phyloP scores from a whole-genome alignment of 257 asterid genomes.

The Solanum sitiens region DNA sequence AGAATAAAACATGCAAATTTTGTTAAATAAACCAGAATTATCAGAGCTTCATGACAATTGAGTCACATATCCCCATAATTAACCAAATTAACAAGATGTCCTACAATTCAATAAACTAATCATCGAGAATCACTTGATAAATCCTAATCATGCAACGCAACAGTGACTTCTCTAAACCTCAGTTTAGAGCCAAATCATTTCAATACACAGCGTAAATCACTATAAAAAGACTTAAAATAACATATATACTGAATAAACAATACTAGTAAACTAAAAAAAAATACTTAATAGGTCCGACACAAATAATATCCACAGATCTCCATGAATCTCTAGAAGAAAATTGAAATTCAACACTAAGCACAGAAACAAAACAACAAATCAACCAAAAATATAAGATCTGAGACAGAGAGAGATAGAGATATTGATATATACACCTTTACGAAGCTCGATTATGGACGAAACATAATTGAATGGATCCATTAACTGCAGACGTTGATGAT shows the following conservation, averaged over 20 bases:
- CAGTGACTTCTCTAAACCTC: neutral
- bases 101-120: neutral
- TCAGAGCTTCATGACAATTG: neutral
- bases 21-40: neutral
- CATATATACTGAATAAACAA: neutral
- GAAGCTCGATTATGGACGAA: slow-evolving; percentile 36
- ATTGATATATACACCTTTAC: slow-evolving; percentile 34
- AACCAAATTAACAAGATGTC: neutral
- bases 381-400: neutral
- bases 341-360: neutral
- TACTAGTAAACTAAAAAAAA: neutral
- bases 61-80: neutral
- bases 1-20: neutral
- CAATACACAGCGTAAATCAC: neutral
- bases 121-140: neutral
- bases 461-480: slow-evolving; percentile 49
- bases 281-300: slow-evolving; percentile 5
- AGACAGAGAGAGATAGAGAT: neutral
- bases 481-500: slow-evolving; percentile 4
- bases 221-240: slow-evolving; percentile 8
- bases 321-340: slow-evolving; percentile 9
- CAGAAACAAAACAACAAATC: neutral
- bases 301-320: slow-evolving; percentile 38
- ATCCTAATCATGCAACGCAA: neutral
- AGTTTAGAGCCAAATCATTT: neutral